Base-by-base conservation (phyloP, 1,139 yeast genomes). In the Blastobotrys persicus region DNA sequence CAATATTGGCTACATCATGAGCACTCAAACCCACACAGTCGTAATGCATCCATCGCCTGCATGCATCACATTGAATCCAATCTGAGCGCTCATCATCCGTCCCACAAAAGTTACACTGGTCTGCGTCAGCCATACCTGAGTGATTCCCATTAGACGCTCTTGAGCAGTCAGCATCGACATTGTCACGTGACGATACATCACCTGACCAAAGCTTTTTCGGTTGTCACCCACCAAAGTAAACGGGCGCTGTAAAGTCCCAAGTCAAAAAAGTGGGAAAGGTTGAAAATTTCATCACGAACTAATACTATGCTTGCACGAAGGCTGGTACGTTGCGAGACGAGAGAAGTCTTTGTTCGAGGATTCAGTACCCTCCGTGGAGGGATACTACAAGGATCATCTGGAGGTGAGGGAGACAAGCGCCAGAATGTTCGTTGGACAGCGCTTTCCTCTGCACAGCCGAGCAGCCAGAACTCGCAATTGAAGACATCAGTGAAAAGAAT, bases 21-120 rank as follows among this genome's bases (percentile, higher is more conserved):
- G 62, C 55, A 0, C 74, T 57, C 20, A 82, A 56, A 0, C 65
- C 59, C 2, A 80, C 60, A 63, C 94, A 85, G 4, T 58, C 60
- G 12, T 70, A 62, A 61, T 85, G 94, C 61, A 64, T 81, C 92
- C 92, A 84, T 48, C 68, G 71, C 12, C 68, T 58, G 62, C 94
- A 85, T 2, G 63, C 60, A 33, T 79, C 83, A 61, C 94, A 85
- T 50, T 75, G 79, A 11, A 85, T 69, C 92, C 91, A 84, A 39
- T 49, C 49, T n/a, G 31, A 6, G 9, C 9, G 28, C 5, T 5
- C 28, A 6, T 9, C 28, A 5, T 23, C 28, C 9, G 28, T 9
- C 28, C 28, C 9, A 9, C 28, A 23, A 23, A 23, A 9, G 9
- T 23, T 9, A 23, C 28, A 23, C 9, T 23, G 5, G 9, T 23